phyloP scores from a whole-genome alignment of 2,329 filamentous ascomycete species.

The Exophiala calicioides region DNA sequence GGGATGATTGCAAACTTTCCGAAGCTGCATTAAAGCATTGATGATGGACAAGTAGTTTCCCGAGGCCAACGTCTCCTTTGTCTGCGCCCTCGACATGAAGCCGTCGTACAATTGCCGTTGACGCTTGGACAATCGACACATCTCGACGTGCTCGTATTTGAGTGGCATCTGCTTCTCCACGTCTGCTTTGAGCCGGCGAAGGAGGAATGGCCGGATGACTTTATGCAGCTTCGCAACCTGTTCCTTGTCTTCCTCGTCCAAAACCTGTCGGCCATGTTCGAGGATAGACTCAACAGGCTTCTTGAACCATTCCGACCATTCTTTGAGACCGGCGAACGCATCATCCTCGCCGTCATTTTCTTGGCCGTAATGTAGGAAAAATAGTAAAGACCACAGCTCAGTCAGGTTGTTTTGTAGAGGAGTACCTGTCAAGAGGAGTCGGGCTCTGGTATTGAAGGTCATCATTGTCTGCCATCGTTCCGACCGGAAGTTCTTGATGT shows the following conservation, averaged over 20 bases:
- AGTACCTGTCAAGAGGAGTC: slow-evolving; percentile 87
- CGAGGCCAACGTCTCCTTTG: slow-evolving; percentile 81
- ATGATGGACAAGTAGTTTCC: slow-evolving; percentile 98
- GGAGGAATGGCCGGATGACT: slow-evolving; percentile 85
- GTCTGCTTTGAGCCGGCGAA: slow-evolving; percentile 89
- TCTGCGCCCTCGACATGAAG: slow-evolving; percentile 87
- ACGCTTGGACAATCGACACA: slow-evolving; percentile 90
- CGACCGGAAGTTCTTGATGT: slow-evolving; percentile 99
- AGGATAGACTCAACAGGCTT: slow-evolving; percentile 94
- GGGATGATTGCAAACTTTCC: slow-evolving; percentile 97
- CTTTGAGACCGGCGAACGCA: slow-evolving; percentile 89
- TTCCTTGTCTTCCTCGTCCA: slow-evolving; percentile 89
- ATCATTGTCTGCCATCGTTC: slow-evolving; percentile 95
- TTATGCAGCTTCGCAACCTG: slow-evolving; percentile 94
- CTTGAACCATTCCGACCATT: slow-evolving; percentile 95
- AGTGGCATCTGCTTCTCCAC: slow-evolving; percentile 99
- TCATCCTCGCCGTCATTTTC: slow-evolving; percentile 72
- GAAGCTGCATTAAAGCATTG: slow-evolving; percentile 94
- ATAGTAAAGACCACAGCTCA: slow-evolving; percentile 93
- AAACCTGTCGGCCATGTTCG: slow-evolving; percentile 87
- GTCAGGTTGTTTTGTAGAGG: slow-evolving; percentile 96
- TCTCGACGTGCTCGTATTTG: slow-evolving; percentile 96
- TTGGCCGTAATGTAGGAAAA: slow-evolving; percentile 91
- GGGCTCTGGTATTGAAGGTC: slow-evolving; percentile 85
- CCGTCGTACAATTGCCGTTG: slow-evolving; percentile 96